Conservation (phyloP, 164 flowering plant genomes). For the Berberis thunbergii region DNA sequence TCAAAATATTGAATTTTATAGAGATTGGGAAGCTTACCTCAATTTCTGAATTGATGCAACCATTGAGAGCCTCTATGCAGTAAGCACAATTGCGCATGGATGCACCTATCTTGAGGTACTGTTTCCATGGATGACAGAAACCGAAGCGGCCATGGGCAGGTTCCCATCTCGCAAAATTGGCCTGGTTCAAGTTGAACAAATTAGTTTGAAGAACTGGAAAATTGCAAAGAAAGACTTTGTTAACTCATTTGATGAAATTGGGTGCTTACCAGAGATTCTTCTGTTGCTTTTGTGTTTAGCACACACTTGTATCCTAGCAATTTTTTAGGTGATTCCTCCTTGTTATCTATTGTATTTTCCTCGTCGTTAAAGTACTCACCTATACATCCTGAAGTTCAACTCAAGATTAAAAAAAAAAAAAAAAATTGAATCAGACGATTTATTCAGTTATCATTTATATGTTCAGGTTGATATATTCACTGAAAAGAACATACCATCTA, state of each 20-base stretch:
- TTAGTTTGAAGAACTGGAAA: neutral
- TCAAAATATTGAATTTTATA: neutral
- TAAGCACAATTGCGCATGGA: slow-evolving; percentile 52
- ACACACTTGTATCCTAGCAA: slow-evolving; percentile 53
- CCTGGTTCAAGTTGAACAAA: slow-evolving; percentile 23
- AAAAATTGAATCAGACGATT: neutral
- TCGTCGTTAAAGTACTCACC: slow-evolving; percentile 26
- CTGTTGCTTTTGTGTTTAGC: slow-evolving; percentile 53
- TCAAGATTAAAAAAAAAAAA: neutral
- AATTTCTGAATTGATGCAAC: slow-evolving; percentile 41
- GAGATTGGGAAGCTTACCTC: slow-evolving; percentile 24
- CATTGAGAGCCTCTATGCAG: slow-evolving; percentile 55
- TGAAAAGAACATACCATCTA: slow-evolving; percentile 40
- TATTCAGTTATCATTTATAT: neutral
- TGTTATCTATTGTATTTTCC: slow-evolving; percentile 1
- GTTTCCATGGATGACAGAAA: slow-evolving; percentile 77
- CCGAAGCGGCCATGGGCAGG: slow-evolving; percentile 73
- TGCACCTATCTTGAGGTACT: slow-evolving; percentile 58
- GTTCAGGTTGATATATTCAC: neutral
- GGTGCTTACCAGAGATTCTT: slow-evolving; percentile 55
- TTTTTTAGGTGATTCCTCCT: slow-evolving; percentile 17
- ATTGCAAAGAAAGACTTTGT: neutral
- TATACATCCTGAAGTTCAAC: slow-evolving; percentile 31
- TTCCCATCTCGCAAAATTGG: slow-evolving; percentile 84
- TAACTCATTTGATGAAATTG: neutral